A percentile compares a stretch with the other conserved stretches of the same genome.
phyloP scores from a whole-genome alignment of 345 rosid genomes.

The thale cress (Arabidopsis thaliana) region TAIR10.1 NC_003076.8:5316501-5317000 shows the following conservation, averaged over 20 bases:
- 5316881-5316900: slow-evolving; percentile 97
- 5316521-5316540: slow-evolving; percentile 18
- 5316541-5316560: slow-evolving; percentile 11
- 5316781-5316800: slow-evolving; percentile 98
- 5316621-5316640: slow-evolving; percentile 8
- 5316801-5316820: slow-evolving; percentile 99
- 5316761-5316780: slow-evolving; percentile 35
- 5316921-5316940: slow-evolving; percentile 1
- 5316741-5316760: slow-evolving; percentile 44
- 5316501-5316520: slow-evolving; percentile 38
- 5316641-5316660: background rate
- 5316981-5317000: background rate
- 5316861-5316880: slow-evolving; percentile 99
- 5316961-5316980: background rate
- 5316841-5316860: slow-evolving; percentile 99
- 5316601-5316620: slow-evolving; percentile 28
- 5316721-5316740: slow-evolving; percentile 40
- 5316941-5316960: background rate
- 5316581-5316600: slow-evolving; percentile 31
- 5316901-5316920: slow-evolving; percentile 76
- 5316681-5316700: slow-evolving; percentile 13
- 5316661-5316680: slow-evolving; percentile 9
- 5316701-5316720: slow-evolving; percentile 25
- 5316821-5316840: slow-evolving; percentile 99
- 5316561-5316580: slow-evolving; percentile 20